Evolutionary conservation across 1,284 basidiomycete species (phyloP), one percentile per base, ranked within the genome.

Genomic region (Ustilago sp.): DNA sequence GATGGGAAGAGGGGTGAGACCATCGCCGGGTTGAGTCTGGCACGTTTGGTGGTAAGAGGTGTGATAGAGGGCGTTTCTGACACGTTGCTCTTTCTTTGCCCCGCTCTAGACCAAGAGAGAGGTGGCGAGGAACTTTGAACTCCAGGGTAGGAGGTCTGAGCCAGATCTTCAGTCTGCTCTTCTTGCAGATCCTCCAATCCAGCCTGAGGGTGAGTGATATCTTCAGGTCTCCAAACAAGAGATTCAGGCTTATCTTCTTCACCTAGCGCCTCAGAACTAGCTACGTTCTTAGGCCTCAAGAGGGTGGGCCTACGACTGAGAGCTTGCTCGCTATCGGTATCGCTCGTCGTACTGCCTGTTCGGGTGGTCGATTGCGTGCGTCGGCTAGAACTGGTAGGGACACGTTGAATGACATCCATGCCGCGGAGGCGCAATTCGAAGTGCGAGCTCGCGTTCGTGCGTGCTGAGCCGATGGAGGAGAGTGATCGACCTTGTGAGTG

Each of bases 351-450:
- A 52, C 71, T 71, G 9, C 71, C 64, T 8, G 68, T 59, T n/a
- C 70, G 50, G 11, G 62, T 78, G 4, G 43, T 45, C 7, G 71
- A 75, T 31, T 59, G 60, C 6, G 74, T 73, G 19, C 75, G 65
- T n/a, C 77, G 52, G 38, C 76, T 76, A 57, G 70, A 74, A 2
- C 67, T 73, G 1, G 82, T 82, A 2, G 74, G 71, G 2, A 67
- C 75, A 23, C 82, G 79, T 47, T 83, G 82, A 12, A 82, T 67
- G 23, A 83, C 81, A 41, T 83, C 80, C 82, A 83, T 83, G 5
- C 63, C 63, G 3, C 67, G 59, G 34, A 83, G 31, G 8, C 67
- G 61, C 4, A 67, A 68, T 63, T 83, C 82, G 15, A 83, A 72
- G 52, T 76, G 68, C 19, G 78, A 78, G 31, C 67, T 74, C 2